Evolutionary conservation across 83 land plant species (phyloP).

Genomic region (Thuja plicata): DNA sequence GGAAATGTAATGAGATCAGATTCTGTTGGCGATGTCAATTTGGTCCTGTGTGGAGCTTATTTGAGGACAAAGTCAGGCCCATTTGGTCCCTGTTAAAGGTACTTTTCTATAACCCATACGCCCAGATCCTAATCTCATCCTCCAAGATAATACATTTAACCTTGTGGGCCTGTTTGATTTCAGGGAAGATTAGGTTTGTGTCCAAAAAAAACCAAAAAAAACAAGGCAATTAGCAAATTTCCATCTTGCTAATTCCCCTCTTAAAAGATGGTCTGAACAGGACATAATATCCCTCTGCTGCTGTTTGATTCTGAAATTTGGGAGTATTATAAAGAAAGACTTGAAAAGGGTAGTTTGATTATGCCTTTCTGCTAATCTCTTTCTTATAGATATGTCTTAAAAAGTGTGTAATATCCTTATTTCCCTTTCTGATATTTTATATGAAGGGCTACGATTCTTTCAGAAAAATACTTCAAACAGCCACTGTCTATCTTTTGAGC

Average conservation of each 20-base stretch:
- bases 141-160: not conserved
- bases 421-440: not conserved
- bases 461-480: too few relatives aligned
- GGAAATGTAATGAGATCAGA: not conserved
- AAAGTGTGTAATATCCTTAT: not conserved
- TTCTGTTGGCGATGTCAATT: not conserved
- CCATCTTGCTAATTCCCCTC: not conserved
- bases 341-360: not conserved
- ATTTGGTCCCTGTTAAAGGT: not conserved
- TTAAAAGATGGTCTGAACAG: not conserved
- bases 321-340: not conserved
- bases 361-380: not conserved
- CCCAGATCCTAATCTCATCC: not conserved
- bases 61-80: not conserved
- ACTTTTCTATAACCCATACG: not conserved
- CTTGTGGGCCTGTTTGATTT: not conserved
- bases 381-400: not conserved
- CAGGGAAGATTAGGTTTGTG: not conserved
- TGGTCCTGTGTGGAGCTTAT: not conserved
- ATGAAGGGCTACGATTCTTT: not conserved
- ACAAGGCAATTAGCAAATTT: not conserved
- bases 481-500: not conserved
- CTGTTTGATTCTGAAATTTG: not conserved
- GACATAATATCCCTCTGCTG: not conserved
- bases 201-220: too few relatives aligned